Percentiles rank a stretch among this genome's conserved stretches.
Evolutionary conservation across 257 asterid genomes (phyloP).

Genomic region (Fraxinus quadrangulata): DNA sequence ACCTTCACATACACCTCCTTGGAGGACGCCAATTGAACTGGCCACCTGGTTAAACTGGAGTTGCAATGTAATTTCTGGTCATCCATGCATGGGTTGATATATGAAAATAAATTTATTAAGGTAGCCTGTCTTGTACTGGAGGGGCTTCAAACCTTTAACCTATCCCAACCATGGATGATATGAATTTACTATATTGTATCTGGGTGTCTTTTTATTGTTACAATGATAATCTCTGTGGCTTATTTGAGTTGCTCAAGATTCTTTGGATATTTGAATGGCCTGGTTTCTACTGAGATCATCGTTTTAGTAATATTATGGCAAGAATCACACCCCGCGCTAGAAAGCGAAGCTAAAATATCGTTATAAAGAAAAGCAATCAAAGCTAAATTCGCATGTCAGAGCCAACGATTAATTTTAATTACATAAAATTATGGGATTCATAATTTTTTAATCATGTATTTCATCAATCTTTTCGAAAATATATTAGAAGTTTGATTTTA

Average conservation of each 20-base stretch:
- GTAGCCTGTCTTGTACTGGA: background rate
- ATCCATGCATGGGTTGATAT: background rate
- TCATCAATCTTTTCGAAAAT: no score
- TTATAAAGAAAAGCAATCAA: no score
- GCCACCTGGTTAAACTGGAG: slow-evolving; percentile 82
- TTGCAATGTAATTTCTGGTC: background rate
- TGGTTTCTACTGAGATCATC: background rate
- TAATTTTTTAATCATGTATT: no score
- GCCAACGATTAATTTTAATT: no score
- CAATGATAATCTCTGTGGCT: background rate
- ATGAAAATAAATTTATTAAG: slow-evolving; percentile 20
- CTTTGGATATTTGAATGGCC: background rate
- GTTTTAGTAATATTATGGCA: no score
- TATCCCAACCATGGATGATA: background rate
- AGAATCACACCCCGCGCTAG: no score
- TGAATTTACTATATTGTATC: background rate
- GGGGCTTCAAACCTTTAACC: background rate
- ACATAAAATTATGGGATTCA: no score
- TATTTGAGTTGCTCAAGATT: background rate
- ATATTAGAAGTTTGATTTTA: no score
- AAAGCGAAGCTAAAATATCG: no score
- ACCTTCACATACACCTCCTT: slow-evolving; percentile 86
- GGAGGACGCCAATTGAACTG: slow-evolving; percentile 98
- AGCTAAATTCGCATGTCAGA: no score
- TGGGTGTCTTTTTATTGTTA: background rate